Conservation (phyloP, 148 eudicot species). For the Spergularia bocconei region DNA sequence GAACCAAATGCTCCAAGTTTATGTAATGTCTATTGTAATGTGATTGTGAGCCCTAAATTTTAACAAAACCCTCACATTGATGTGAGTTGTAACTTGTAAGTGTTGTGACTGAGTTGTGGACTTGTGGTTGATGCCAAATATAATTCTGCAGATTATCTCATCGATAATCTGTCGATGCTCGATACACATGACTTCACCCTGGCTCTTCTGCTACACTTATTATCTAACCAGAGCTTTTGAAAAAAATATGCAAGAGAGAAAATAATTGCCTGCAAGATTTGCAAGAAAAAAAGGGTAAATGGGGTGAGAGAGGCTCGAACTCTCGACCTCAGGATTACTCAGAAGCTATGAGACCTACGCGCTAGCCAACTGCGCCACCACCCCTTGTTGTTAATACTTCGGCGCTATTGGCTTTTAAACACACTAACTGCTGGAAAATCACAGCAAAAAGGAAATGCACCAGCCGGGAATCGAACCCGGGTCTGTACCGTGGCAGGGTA, state of each 20-base stretch:
- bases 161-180: no score
- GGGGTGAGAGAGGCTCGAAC: conserved; percentile 29
- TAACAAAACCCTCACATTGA: conserved; percentile 3
- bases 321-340: conserved; percentile 31
- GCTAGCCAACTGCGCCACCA: conserved; percentile 33
- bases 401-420: no score
- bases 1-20: neutral
- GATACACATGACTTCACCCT: no score
- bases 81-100: neutral
- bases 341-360: conserved; percentile 33
- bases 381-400: conserved; percentile 2
- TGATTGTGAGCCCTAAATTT: neutral
- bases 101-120: neutral
- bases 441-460: conserved; percentile 18
- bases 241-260: neutral
- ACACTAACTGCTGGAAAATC: no score
- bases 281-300: neutral
- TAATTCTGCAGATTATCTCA: neutral
- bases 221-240: no score
- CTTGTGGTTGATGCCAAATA: neutral
- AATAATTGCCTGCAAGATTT: no score
- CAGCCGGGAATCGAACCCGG: conserved; percentile 52
- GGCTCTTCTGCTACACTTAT: no score
- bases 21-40: conserved; percentile 15
- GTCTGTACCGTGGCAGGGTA: conserved; percentile 52